Conservation (phyloP, 108 stramenopile genomes). For the Phaeodactylum tricornutum region DNA sequence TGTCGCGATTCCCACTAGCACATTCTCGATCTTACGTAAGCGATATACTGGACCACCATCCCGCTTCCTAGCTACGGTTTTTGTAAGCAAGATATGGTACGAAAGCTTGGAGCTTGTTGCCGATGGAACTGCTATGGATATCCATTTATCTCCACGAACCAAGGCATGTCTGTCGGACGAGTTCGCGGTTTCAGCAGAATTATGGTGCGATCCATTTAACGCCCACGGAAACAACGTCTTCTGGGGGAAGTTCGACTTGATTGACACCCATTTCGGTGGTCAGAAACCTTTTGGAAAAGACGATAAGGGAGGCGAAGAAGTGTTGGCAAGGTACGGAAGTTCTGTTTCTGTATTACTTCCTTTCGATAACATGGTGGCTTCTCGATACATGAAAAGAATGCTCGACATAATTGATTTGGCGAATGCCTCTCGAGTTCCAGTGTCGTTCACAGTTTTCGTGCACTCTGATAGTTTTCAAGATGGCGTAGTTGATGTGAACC, state of each 20-base stretch:
- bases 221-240: constrained; percentile 43
- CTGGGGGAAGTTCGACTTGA: constrained; percentile 61
- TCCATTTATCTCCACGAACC: constrained; percentile 34
- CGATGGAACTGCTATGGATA: constrained; percentile 49
- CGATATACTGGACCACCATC: constrained; percentile 51
- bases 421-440: constrained; percentile 24
- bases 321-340: constrained; percentile 29
- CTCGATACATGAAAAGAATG: constrained; percentile 48
- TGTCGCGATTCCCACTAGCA: constrained; percentile 24
- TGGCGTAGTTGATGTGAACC: constrained; percentile 18
- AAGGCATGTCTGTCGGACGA: constrained; percentile 24
- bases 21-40: constrained; percentile 34
- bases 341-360: constrained; percentile 50
- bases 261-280: constrained; percentile 68
- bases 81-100: constrained; percentile 53
- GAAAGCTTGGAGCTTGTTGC: constrained; percentile 58
- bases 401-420: constrained; percentile 40
- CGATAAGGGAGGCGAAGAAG: constrained; percentile 30
- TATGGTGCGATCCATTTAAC: constrained; percentile 56
- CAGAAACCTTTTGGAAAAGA: constrained; percentile 50
- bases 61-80: constrained; percentile 51
- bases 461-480: constrained; percentile 54
- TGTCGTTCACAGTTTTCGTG: constrained; percentile 63
- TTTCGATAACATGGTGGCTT: constrained; percentile 63
- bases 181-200: constrained; percentile 40